Evolutionary conservation across 2,329 filamentous ascomycete species (phyloP).

Genomic region (Rhynchosporium agropyri): DNA sequence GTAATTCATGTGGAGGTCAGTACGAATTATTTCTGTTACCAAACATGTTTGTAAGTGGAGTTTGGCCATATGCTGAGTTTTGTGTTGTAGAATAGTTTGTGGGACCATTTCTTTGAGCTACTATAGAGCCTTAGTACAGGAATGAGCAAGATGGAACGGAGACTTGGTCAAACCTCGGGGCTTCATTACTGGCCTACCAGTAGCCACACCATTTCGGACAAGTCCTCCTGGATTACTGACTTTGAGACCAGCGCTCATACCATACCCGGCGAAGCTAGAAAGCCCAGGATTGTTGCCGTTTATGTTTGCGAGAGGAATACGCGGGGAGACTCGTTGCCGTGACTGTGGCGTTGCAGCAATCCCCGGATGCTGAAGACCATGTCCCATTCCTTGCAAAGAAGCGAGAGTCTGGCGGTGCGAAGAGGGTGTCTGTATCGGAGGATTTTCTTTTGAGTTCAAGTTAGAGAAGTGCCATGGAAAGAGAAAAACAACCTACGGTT

Average conservation of each 20-base stretch:
- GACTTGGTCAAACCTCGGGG: slow-evolving; percentile 35
- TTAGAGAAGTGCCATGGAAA: neutral
- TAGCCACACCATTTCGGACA: slow-evolving; percentile 17
- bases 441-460: slow-evolving; percentile 28
- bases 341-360: slow-evolving; percentile 30
- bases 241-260: slow-evolving; percentile 43
- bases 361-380: slow-evolving; percentile 29
- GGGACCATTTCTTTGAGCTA: slow-evolving; percentile 34
- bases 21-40: slow-evolving; percentile 26
- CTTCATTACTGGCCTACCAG: slow-evolving; percentile 28
- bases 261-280: slow-evolving; percentile 40
- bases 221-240: slow-evolving; percentile 38
- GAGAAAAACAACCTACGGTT: slow-evolving; percentile 26
- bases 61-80: slow-evolving; percentile 26
- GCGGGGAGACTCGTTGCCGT: slow-evolving; percentile 29
- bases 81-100: slow-evolving; percentile 22
- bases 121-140: slow-evolving; percentile 24
- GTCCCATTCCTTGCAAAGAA: slow-evolving; percentile 25
- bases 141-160: neutral
- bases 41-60: slow-evolving; percentile 29
- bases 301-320: slow-evolving; percentile 31
- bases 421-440: slow-evolving; percentile 38
- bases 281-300: slow-evolving; percentile 28
- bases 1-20: slow-evolving; percentile 20
- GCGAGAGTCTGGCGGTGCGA: slow-evolving; percentile 40